Conservation (phyloP, 805 yeast species). For the Teunomyces cretensis region DNA sequence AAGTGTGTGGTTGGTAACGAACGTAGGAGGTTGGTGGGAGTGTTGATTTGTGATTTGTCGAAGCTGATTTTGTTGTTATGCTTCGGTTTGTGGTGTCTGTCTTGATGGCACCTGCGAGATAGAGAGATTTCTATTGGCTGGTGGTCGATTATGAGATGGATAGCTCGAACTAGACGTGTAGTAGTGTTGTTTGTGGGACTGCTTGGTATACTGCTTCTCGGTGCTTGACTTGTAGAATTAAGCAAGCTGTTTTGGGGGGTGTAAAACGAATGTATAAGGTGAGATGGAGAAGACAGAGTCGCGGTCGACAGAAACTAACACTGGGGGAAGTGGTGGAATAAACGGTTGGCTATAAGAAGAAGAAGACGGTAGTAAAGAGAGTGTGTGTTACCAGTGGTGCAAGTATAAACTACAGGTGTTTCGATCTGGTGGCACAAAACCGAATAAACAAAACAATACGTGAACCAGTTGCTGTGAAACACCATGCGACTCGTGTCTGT, state of each 20-base stretch:
- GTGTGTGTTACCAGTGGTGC: slow-evolving; percentile 1
- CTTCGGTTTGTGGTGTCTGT: too few species aligned
- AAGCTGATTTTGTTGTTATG: too few species aligned
- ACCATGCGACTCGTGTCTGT: slow-evolving; percentile 1
- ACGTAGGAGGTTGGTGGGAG: too few species aligned
- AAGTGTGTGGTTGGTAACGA: too few species aligned
- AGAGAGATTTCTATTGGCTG: not conserved
- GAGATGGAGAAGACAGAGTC: slow-evolving; percentile 1
- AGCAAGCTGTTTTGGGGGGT: not conserved
- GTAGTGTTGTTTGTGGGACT: not conserved
- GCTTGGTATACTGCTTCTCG: not conserved
- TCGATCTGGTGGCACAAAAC: slow-evolving; percentile 3
- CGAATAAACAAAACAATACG: slow-evolving; percentile 3
- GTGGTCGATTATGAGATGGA: not conserved
- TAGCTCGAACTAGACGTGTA: not conserved
- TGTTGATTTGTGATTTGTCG: too few species aligned
- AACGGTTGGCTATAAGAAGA: not conserved
- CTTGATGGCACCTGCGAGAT: not conserved
- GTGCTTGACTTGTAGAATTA: slow-evolving; percentile 2
- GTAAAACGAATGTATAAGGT: slow-evolving; percentile 2
- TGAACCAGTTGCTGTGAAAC: slow-evolving; percentile 3
- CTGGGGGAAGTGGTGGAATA: not conserved
- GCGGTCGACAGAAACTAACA: slow-evolving; percentile 4
- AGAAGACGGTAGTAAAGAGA: not conserved
- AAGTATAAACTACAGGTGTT: not conserved